Base-by-base conservation (phyloP, 2,329 filamentous ascomycete species). In the Didymellaceae sp. region DNA sequence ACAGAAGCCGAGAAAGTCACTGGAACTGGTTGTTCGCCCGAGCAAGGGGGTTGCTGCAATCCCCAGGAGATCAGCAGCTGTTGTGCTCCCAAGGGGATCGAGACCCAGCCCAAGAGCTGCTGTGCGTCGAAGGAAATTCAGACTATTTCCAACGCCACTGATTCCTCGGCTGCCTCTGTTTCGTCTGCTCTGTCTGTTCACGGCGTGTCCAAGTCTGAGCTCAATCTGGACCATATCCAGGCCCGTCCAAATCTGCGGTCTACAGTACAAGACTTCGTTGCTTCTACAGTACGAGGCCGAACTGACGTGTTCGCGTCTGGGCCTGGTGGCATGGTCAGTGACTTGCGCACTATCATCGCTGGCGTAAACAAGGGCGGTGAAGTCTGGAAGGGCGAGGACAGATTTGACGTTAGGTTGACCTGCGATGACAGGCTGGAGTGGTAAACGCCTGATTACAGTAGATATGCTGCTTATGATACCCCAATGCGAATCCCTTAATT, bases 361-460 rank as follows among this genome's bases (percentile, higher is more conserved):
- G 53, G 53, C 11, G 54, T 51, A 52, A 71, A 70, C 43, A 61
- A 63, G 22, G 68, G 66, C n/a, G 57, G 48, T 2, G 56, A 63
- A n/a, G 68, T 73, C 5, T 70, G 64, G 67, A 69, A 52, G 40
- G 70, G 68, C 10, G 61, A 69, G 3, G 62, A 66, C 21, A 63
- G 63, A 24, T 58, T 57, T 35, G 65, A 72, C 55, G 66, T 72
- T 1, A 54, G 59, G 26, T 55, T 72, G 32, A 64, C 57, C 21
- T 72, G 70, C 35, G 70, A 72, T 46, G 65, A 68, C 40, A 60
- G 66, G 38, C 56, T 68, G 45, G 66, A 67, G 53, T 68, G 66
- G 66, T 68, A 67, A 56, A 51, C 20, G 50, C 34, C 33, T 13
- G 13, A 17, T 22, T 38, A 42, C 31, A 42, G 31, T 46, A 32